These are phyloP conservation scores for Podila minutissima DNA, from an alignment of 192 early-diverging fungal species.

Conservation along the genomic window DNA sequence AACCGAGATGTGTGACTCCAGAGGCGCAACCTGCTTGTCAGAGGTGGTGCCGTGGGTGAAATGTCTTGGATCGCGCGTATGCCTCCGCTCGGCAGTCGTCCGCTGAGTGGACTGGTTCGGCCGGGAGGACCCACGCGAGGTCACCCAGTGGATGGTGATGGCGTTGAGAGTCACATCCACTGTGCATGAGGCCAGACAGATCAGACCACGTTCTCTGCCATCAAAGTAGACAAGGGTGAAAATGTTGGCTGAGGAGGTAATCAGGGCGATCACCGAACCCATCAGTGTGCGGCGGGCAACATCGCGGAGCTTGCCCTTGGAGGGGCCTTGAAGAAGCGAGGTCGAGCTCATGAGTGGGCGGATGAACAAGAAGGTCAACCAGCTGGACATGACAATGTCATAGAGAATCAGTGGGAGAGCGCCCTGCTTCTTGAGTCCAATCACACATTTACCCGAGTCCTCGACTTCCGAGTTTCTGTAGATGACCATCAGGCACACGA, in stretches of 20 bases:
- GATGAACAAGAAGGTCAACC: conserved; percentile 4
- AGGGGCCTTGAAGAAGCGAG: conserved; percentile 3
- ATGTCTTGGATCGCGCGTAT: background rate
- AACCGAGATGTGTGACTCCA: conserved; percentile 3
- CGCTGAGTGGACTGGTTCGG: background rate
- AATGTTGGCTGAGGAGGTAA: conserved; percentile 49
- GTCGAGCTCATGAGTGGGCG: conserved; percentile 4
- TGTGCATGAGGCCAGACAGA: conserved; percentile 46
- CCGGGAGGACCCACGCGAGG: background rate
- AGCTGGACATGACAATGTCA: conserved; percentile 8
- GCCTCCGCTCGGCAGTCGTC: background rate
- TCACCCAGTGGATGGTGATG: conserved; percentile 49
- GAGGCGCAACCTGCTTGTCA: background rate
- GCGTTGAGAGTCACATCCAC: conserved; percentile 52
- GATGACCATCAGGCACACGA: background rate
- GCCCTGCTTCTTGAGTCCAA: background rate
- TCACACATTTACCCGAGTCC: background rate
- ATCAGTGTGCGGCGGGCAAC: conserved; percentile 42
- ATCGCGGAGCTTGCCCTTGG: conserved; percentile 4
- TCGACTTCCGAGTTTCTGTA: background rate
- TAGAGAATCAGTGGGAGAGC: conserved; percentile 1
- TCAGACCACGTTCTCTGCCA: conserved; percentile 43
- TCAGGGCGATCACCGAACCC: conserved; percentile 36
- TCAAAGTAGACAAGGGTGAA: conserved; percentile 22
- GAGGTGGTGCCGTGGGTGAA: background rate